Evolutionary conservation across 352 stramenopile species (phyloP), one percentile per base, ranked within the genome.

Genomic region (Pythium phragmitis): DNA sequence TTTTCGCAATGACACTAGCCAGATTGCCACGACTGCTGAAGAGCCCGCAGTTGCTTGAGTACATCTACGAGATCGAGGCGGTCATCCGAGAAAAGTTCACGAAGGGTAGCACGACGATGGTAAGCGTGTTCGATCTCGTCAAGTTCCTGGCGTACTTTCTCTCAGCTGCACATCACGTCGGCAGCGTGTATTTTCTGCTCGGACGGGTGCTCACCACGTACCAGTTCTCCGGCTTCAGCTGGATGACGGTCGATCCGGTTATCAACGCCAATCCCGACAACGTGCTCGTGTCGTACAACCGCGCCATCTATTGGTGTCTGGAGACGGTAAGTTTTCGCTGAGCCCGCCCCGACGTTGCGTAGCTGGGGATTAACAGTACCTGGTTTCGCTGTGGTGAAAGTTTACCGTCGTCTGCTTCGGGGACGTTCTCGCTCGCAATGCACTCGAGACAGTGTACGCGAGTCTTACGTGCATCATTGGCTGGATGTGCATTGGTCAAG

Each of bases 341-440:
- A 43, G 5, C 33, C 2, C 17, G 8, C 30, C 0, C 21, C 4
- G 33, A n/a, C 3, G n/a, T 14, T 30, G 26, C 26, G 3, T 30
- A 5, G 13, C 5, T 42, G 50, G 17, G 37, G 19, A 11, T 7
- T n/a, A 19, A 26, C 26, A 14, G 6, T 30, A 55, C 16, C 16
- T 26, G 41, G 28, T 3, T 37, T 33, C 34, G 7, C 34, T 30
- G 45, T 11, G 19, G 5, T 11, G 13, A n/a, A n/a, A 89, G 82
- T 92, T 92, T 48, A 92, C 82, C 6, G 82, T 90, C 7, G 82
- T 85, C 39, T 92, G 82, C 58, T 92, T 92, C 41, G 82, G 82
- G 2, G 82, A 92, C 33, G 79, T 92, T 21, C 48, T 80, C 8
- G 75, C 82, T 0, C 69, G 69, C 6, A 92, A 87, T 47, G 73